phyloP scores from a whole-genome alignment of 306 rosid species.

The Hippophae rhamnoides region DNA sequence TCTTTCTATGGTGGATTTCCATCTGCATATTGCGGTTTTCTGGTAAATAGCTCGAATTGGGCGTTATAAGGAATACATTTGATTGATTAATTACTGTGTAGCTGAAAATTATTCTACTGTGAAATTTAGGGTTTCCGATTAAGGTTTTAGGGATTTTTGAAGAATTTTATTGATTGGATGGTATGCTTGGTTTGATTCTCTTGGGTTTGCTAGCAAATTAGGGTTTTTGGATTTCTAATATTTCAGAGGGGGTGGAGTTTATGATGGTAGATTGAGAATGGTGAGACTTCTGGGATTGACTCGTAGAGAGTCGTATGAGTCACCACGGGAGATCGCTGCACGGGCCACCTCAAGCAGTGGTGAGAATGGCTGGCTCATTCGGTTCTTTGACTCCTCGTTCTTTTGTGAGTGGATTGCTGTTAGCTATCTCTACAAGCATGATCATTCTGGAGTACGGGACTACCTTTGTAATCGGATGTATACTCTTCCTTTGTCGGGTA shows the following conservation, averaged over 20 bases:
- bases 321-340: slow-evolving; percentile 74
- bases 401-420: slow-evolving; percentile 99
- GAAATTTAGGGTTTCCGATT: too few relatives aligned
- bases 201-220: slow-evolving; percentile 7
- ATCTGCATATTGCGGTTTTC: too few relatives aligned
- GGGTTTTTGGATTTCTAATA: neutral
- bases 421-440: slow-evolving; percentile 93
- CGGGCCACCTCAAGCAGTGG: slow-evolving; percentile 47
- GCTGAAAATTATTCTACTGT: too few relatives aligned
- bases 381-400: slow-evolving; percentile 93
- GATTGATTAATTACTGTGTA: too few relatives aligned
- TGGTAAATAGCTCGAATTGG: too few relatives aligned
- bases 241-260: slow-evolving; percentile 20
- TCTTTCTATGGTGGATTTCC: too few relatives aligned
- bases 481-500: slow-evolving; percentile 79
- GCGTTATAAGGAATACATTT: too few relatives aligned
- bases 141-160: too few relatives aligned
- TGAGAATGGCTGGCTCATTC: slow-evolving; percentile 96
- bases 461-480: slow-evolving; percentile 95
- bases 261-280: slow-evolving; percentile 58
- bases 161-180: too few relatives aligned
- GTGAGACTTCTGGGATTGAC: slow-evolving; percentile 76
- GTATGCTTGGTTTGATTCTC: neutral
- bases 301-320: slow-evolving; percentile 43
- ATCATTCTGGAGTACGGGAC: slow-evolving; percentile 84